Evolutionary conservation across 2,329 filamentous ascomycete species (phyloP), one percentile per base, ranked within the genome.

Genomic region (Sporothrix mexicana): DNA sequence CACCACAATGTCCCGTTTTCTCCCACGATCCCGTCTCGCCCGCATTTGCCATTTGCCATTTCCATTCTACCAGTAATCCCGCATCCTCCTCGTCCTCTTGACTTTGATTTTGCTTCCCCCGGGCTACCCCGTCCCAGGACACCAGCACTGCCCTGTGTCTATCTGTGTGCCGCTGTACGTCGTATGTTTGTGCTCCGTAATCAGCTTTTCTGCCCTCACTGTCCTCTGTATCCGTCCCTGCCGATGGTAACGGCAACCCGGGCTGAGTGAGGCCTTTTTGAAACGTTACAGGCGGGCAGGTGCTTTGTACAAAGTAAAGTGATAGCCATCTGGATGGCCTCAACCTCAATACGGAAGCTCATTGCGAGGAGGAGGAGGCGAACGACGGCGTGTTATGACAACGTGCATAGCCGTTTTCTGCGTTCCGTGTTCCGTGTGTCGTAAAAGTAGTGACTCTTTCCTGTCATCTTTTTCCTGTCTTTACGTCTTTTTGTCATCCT

Each of bases 101-200:
- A 30, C 30, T 36, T 36, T 36, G 30, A 36, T 3, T 8, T 15
- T 25, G 55, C 55, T 25, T 15, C 25, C 55, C 55, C 55, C 55
- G 55, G 55, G n/a, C 55, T 59, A 23, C 55, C 55, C 57, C 30
- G 30, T 62, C 57, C 61, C 61, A 66, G 20, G 17, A 64, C 9
- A 45, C 59, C 36, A 43, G 17, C 61, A 23, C n/a, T 45, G 61
- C 61, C 61, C 61, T 64, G n/a, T 64, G 41, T 10, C 30, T 45
- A 1, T 7, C 30, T 23, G 51, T 53, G 30, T 20, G 20, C 49
- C 51, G 10, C 2, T 45, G 8, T 20, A 20, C n/a, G 12, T n/a
- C n/a, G n/a, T n/a, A n/a, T 25, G 61, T 47, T 20, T 47, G 41
- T 66, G n/a, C 61, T 66, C 61, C 13, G 61, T 66, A 47, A 66